phyloP scores from a whole-genome alignment of 2,329 filamentous ascomycete species.

The Septoria petroselini region DNA sequence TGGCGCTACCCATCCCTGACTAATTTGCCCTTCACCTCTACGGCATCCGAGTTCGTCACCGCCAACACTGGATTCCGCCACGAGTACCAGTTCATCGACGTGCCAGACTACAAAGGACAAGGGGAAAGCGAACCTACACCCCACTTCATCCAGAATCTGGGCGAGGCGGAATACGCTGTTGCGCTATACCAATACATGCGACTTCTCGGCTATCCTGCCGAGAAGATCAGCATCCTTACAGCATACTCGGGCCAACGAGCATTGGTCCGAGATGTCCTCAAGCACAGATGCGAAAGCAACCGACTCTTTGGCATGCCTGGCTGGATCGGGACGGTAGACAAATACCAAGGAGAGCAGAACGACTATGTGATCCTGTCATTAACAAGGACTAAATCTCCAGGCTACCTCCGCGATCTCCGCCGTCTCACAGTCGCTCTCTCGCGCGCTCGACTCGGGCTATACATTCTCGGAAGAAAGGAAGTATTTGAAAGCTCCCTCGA shows the following conservation, averaged over 20 bases:
- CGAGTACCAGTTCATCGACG: constrained; percentile 96
- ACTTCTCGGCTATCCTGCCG: constrained; percentile 82
- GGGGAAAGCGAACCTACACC: constrained; percentile 88
- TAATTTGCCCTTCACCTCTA: constrained; percentile 72
- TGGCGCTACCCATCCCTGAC: constrained; percentile 85
- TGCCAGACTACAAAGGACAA: constrained; percentile 84
- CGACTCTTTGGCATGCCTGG: constrained; percentile 83
- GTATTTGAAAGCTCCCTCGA: constrained; percentile 89
- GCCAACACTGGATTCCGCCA: constrained; percentile 91
- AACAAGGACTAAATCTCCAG: constrained; percentile 80
- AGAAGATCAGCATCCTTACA: constrained; percentile 80
- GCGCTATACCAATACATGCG: constrained; percentile 98
- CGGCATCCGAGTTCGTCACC: constrained; percentile 65
- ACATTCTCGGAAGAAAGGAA: constrained; percentile 81
- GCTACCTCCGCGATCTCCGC: constrained; percentile 89
- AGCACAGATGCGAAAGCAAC: constrained; percentile 77
- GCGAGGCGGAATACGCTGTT: constrained; percentile 95
- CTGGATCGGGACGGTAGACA: constrained; percentile 92
- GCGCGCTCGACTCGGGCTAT: constrained; percentile 84
- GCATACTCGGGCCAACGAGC: constrained; percentile 92
- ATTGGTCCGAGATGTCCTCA: constrained; percentile 80
- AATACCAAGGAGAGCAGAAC: constrained; percentile 98
- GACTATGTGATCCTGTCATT: constrained; percentile 95
- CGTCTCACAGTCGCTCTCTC: constrained; percentile 93
- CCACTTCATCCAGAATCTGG: constrained; percentile 94